Percentiles rank a stretch among this genome's conserved stretches.
Conservation (phyloP, 208 protist species). For the Sergeia podlipaevii region DNA sequence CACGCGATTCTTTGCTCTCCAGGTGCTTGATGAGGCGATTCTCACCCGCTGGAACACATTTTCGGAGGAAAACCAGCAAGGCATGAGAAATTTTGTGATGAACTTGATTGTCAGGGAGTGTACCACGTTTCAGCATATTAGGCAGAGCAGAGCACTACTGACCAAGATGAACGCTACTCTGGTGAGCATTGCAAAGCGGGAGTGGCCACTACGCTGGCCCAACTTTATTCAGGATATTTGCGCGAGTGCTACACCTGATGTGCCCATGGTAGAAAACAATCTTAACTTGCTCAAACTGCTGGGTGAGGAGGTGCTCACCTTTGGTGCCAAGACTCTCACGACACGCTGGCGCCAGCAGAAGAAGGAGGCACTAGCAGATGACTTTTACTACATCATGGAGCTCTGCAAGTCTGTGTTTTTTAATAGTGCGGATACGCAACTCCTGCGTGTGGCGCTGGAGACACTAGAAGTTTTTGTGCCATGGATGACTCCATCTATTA, state of each 20-base stretch:
- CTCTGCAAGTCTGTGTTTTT: slow-evolving; percentile 84
- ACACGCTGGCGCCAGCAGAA: slow-evolving; percentile 93
- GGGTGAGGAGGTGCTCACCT: slow-evolving; percentile 98
- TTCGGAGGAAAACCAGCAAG: slow-evolving; percentile 82
- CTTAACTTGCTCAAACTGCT: slow-evolving; percentile 96
- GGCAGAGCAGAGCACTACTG: slow-evolving; percentile 59
- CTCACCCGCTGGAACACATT: slow-evolving; percentile 95
- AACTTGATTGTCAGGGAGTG: slow-evolving; percentile 92
- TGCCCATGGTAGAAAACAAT: slow-evolving; percentile 98
- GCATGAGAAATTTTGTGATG: slow-evolving; percentile 96
- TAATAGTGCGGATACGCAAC: slow-evolving; percentile 28
- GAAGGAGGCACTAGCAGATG: slow-evolving; percentile 92
- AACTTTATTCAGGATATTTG: slow-evolving; percentile 98
- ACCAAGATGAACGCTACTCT: slow-evolving; percentile 91
- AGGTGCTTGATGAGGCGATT: slow-evolving; percentile 94
- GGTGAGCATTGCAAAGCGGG: slow-evolving; percentile 97
- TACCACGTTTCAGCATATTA: slow-evolving; percentile 46
- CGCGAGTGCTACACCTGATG: slow-evolving; percentile 82
- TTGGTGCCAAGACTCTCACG: slow-evolving; percentile 96
- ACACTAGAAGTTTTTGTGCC: slow-evolving; percentile 80
- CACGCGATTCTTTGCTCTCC: slow-evolving; percentile 91
- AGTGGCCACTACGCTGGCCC: slow-evolving; percentile 98
- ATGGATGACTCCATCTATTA: slow-evolving; percentile 73
- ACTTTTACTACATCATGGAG: slow-evolving; percentile 96
- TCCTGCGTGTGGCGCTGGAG: slow-evolving; percentile 74